A percentile compares a stretch with the other conserved stretches of the same genome.
Evolutionary conservation across 2,329 filamentous ascomycete species (phyloP).

Genomic region (Aphanocladium album): DNA sequence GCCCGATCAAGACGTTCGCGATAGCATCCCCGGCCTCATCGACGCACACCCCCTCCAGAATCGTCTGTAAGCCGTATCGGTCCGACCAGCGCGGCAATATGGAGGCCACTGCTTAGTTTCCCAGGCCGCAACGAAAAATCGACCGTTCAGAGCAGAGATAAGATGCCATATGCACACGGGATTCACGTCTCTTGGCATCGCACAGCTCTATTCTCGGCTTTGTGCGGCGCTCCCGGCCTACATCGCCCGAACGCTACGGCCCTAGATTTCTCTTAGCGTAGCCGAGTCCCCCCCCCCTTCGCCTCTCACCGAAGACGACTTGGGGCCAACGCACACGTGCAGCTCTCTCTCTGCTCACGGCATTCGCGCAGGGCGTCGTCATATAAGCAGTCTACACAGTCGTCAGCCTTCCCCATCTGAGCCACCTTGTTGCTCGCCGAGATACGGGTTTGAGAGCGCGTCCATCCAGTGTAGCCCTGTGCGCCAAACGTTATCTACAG

Average conservation of each 20-base stretch:
- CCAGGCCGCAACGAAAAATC: background rate
- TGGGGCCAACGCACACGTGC: background rate
- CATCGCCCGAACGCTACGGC: background rate
- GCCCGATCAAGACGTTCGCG: background rate
- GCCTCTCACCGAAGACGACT: background rate
- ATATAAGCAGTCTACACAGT: background rate
- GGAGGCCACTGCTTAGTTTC: background rate
- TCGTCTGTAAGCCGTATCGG: background rate
- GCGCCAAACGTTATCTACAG: background rate
- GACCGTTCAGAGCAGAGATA: background rate
- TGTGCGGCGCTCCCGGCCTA: background rate
- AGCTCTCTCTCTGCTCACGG: background rate
- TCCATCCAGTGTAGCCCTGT: background rate
- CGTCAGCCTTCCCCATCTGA: slow-evolving; percentile 5
- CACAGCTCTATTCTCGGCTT: background rate
- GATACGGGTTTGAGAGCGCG: background rate
- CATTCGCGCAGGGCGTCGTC: background rate
- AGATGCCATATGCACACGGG: background rate
- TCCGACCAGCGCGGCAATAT: background rate
- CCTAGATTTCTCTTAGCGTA: background rate
- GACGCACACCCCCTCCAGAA: background rate
- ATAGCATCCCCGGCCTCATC: background rate
- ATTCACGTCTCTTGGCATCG: background rate
- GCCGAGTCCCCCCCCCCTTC: background rate
- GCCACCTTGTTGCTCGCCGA: background rate